phyloP scores from a whole-genome alignment of 495 filamentous ascomycete species.

The Saxophila tyrrhenica region DNA sequence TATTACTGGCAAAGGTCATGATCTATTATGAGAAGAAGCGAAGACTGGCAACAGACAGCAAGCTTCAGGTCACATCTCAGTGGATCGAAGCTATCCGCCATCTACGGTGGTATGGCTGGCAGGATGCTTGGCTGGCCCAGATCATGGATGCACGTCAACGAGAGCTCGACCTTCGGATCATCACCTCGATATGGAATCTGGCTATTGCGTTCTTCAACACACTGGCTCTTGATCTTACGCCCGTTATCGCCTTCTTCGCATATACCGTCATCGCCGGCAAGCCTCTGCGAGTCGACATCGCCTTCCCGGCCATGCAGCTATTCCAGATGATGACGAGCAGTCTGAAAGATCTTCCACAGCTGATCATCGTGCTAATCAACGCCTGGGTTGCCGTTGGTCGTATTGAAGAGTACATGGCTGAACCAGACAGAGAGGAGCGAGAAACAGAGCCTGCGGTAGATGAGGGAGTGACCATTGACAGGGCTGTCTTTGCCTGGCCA shows the following conservation, averaged over 20 bases:
- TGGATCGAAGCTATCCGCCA: constrained; percentile 78
- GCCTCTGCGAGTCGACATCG: constrained; percentile 60
- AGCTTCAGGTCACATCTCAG: constrained; percentile 64
- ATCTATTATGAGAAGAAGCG: constrained; percentile 53
- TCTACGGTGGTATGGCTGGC: constrained; percentile 80
- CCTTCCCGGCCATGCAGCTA: constrained; percentile 70
- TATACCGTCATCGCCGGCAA: constrained; percentile 57
- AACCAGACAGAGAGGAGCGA: constrained; percentile 58
- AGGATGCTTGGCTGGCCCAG: constrained; percentile 60
- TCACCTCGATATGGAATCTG: constrained; percentile 49
- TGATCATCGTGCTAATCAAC: constrained; percentile 63
- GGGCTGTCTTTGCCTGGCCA: constrained; percentile 69
- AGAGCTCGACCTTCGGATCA: constrained; percentile 55
- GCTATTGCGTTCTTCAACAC: constrained; percentile 50
- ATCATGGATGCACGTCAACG: constrained; percentile 59
- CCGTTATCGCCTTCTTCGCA: constrained; percentile 65
- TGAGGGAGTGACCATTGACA: constrained; percentile 40
- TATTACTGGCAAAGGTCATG: constrained; percentile 46
- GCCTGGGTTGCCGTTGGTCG: constrained; percentile 63
- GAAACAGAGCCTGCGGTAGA: constrained; percentile 23
- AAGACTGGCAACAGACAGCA: constrained; percentile 54
- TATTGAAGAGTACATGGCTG: constrained; percentile 72
- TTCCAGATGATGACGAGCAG: constrained; percentile 60
- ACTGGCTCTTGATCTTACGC: constrained; percentile 57
- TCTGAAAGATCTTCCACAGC: constrained; percentile 55